These are phyloP conservation scores for Penicillium sp. DNA, from an alignment of 2,329 filamentous ascomycete genomes.

Conservation along the genomic window DNA sequence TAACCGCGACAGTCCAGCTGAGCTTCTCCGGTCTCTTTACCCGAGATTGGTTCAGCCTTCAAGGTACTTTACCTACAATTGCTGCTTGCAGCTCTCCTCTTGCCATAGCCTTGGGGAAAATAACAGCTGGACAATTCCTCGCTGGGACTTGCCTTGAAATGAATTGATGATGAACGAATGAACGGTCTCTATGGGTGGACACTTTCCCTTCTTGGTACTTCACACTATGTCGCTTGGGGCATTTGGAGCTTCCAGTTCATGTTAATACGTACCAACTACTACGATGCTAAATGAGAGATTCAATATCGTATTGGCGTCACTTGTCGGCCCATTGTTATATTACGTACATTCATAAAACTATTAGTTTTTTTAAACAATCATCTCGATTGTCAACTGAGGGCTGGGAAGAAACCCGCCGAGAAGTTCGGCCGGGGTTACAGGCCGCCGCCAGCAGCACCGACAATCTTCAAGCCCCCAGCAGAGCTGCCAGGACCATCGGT, in stretches of 20 bases:
- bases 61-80: neutral
- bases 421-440: constrained; percentile 23
- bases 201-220: constrained; percentile 4
- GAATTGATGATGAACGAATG: constrained; percentile 20
- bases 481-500: constrained; percentile 40
- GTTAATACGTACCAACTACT: neutral
- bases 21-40: neutral
- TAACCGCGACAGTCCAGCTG: neutral
- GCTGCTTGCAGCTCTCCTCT: neutral
- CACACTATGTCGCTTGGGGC: neutral
- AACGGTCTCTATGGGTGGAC: constrained; percentile 5
- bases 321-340: neutral
- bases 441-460: constrained; percentile 45
- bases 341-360: constrained; percentile 7
- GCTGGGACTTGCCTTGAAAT: constrained; percentile 1
- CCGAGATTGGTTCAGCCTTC: neutral
- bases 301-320: neutral
- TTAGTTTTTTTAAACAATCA: neutral
- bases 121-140: neutral
- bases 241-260: neutral
- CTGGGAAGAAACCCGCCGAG: neutral
- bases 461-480: constrained; percentile 46
- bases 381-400: neutral
- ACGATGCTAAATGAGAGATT: neutral
- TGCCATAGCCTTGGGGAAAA: neutral